phyloP scores from a whole-genome alignment of 495 filamentous ascomycete genomes.

The Penicillium diatomitis region DNA sequence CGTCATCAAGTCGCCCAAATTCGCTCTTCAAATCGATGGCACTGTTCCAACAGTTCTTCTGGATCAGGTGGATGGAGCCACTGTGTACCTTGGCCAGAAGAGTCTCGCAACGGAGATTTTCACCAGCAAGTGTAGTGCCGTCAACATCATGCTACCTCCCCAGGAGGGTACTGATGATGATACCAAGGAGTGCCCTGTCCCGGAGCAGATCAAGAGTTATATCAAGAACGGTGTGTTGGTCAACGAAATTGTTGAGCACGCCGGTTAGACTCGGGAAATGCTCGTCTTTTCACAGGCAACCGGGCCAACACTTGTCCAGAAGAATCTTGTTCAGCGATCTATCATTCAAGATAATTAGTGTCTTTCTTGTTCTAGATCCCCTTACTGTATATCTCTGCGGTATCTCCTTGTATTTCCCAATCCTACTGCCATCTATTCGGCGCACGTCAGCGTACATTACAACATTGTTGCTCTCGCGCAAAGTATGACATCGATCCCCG shows the following conservation, averaged over 20 bases:
- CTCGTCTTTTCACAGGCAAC: too few species aligned
- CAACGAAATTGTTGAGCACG: constrained; percentile 85
- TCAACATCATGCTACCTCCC: constrained; percentile 77
- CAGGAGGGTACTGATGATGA: constrained; percentile 54
- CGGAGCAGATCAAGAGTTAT: constrained; percentile 81
- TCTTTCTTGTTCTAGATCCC: too few species aligned
- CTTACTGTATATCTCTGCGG: too few species aligned
- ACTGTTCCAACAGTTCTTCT: constrained; percentile 76
- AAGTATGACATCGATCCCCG: too few species aligned
- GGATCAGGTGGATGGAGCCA: constrained; percentile 87
- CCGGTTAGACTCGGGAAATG: constrained; percentile 40
- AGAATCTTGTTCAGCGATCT: too few species aligned
- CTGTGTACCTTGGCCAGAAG: constrained; percentile 73
- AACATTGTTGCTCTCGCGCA: too few species aligned
- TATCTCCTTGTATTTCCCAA: too few species aligned
- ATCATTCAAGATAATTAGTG: too few species aligned
- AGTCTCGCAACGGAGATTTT: constrained; percentile 73
- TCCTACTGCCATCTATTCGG: too few species aligned
- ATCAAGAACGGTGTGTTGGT: constrained; percentile 65
- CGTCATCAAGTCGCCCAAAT: constrained; percentile 86
- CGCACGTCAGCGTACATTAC: too few species aligned
- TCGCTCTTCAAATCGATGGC: constrained; percentile 82
- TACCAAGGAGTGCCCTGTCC: constrained; percentile 74
- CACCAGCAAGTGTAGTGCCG: constrained; percentile 68
- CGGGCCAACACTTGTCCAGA: too few species aligned